Evolutionary conservation across 768 basidiomycete genomes (phyloP).

Genomic region (Amanita phalloides): DNA sequence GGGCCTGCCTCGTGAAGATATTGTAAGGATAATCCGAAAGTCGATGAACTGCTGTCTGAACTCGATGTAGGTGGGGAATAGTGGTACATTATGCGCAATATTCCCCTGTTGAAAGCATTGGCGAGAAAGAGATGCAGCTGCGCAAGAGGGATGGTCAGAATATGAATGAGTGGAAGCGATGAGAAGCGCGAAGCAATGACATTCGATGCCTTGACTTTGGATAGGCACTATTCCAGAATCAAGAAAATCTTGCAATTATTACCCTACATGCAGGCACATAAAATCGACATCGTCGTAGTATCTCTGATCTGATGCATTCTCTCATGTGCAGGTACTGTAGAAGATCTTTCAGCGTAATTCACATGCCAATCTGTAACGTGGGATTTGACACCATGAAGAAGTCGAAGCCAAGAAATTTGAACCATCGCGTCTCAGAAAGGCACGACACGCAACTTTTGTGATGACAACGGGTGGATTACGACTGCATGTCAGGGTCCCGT

Average conservation of each 20-base stretch:
- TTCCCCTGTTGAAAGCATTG: conserved; percentile 4
- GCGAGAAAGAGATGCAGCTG: conserved; percentile 2
- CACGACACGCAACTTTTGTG: neutral
- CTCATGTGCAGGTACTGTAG: neutral
- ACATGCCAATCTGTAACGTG: conserved; percentile 3
- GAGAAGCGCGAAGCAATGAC: conserved; percentile 3
- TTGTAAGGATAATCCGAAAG: conserved; percentile 4
- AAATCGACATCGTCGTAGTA: neutral
- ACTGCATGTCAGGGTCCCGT: neutral
- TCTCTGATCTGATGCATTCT: conserved; percentile 3
- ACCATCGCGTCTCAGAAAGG: conserved; percentile 1
- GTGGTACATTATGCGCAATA: conserved; percentile 6
- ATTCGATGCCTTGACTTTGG: conserved; percentile 1
- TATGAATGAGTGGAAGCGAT: neutral
- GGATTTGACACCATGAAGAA: conserved; percentile 12
- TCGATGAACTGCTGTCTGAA: conserved; percentile 2
- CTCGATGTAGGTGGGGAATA: conserved; percentile 1
- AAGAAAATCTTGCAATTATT: conserved; percentile 3
- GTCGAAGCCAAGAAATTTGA: conserved; percentile 10
- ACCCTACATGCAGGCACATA: conserved; percentile 7
- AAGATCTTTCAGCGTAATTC: neutral
- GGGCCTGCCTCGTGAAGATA: conserved; percentile 3
- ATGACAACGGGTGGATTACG: neutral
- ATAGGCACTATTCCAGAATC: neutral
- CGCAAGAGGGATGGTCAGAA: neutral